Percentiles rank a stretch among this genome's conserved stretches.
These are phyloP conservation scores for Plasmodium ovale DNA, from an alignment of 169 alveolate genomes.

Conservation along the genomic window DNA sequence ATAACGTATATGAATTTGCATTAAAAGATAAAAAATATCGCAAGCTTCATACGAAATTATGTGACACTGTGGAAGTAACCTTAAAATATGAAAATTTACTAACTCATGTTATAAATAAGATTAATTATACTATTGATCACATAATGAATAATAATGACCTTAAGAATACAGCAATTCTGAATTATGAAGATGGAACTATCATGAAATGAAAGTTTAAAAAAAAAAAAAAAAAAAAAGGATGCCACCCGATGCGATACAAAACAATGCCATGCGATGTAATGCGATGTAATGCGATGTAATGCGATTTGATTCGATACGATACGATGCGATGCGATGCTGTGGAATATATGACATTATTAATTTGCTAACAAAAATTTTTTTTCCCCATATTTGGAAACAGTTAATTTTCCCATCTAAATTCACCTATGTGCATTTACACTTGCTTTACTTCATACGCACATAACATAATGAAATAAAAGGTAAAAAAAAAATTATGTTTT, in stretches of 20 bases:
- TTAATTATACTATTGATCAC: conserved; percentile 31
- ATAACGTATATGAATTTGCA: conserved; percentile 21
- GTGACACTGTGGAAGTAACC: not conserved
- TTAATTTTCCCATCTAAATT: no score
- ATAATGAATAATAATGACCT: conserved; percentile 20
- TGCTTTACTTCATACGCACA: not conserved
- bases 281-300: not conserved
- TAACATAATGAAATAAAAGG: not conserved
- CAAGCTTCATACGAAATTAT: conserved; percentile 24
- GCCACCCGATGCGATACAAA: no score
- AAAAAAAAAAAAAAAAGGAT: conserved; percentile 1
- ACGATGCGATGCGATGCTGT: no score
- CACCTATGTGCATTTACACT: no score
- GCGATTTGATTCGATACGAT: no score
- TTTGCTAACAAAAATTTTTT: no score
- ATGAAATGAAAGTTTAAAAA: conserved; percentile 37
- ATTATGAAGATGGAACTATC: conserved; percentile 65
- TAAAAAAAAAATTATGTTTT: no score
- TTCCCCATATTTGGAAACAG: no score
- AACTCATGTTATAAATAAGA: conserved; percentile 38
- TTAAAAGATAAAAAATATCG: conserved; percentile 46
- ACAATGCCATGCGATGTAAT: no score
- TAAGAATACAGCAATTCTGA: not conserved
- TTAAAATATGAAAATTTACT: conserved; percentile 27
- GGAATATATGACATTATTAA: no score